Conservation (phyloP, 2,329 filamentous ascomycete species). For the Trichophaea hybrida region DNA sequence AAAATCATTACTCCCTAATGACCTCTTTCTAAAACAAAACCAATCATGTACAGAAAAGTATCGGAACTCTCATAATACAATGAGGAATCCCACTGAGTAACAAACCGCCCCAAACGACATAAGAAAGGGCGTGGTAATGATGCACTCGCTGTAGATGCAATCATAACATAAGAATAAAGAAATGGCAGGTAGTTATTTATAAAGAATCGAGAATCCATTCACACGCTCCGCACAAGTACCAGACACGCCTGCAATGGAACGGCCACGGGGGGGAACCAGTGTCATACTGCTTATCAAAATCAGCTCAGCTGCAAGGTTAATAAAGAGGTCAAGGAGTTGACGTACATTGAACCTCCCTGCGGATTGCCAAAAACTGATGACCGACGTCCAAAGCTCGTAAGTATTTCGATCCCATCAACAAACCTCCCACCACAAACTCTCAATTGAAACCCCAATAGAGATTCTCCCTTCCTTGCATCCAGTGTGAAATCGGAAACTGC, state of each 20-base stretch:
- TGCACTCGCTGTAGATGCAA: too few relatives aligned
- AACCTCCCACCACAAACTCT: conserved; percentile 52
- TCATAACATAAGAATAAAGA: too few relatives aligned
- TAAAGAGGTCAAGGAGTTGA: conserved; percentile 24
- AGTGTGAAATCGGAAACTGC: conserved; percentile 46
- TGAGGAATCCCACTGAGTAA: neutral
- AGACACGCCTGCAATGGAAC: conserved; percentile 73
- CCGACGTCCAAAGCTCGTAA: conserved; percentile 76
- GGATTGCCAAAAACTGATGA: conserved; percentile 75
- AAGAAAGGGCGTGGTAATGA: too few relatives aligned
- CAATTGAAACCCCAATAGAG: conserved; percentile 72
- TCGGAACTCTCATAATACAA: neutral
- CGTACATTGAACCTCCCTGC: conserved; percentile 67
- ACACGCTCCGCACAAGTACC: conserved; percentile 35
- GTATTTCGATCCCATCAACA: conserved; percentile 78
- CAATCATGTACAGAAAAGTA: neutral
- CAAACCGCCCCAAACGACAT: neutral
- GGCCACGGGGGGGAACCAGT: conserved; percentile 77
- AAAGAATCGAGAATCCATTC: conserved; percentile 25
- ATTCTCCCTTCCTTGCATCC: conserved; percentile 77
- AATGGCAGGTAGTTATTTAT: conserved; percentile 11
- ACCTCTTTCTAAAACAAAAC: neutral
- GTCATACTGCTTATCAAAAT: conserved; percentile 49
- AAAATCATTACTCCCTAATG: neutral
- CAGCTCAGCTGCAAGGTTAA: too few relatives aligned